Conservation (phyloP, 140 eudicot species). For the Ambrosia hybrid region DNA sequence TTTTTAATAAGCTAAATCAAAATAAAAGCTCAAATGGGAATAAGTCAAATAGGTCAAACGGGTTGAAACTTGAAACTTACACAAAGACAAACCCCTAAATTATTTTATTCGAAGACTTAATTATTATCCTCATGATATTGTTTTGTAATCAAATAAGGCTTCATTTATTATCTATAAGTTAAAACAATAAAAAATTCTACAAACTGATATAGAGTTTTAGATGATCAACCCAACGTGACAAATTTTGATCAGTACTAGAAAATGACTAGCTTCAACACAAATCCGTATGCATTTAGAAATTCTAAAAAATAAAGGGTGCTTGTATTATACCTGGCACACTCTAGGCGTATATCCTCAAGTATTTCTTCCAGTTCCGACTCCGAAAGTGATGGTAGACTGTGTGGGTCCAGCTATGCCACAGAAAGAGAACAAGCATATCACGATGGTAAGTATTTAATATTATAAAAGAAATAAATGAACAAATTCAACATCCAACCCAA, state of each 20-base stretch:
- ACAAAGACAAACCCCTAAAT: neutral
- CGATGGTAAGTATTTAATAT: neutral
- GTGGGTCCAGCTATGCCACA: constrained; percentile 57
- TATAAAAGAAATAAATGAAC: neutral
- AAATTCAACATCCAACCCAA: constrained; percentile 3
- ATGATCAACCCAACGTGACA: neutral
- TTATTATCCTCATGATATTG: neutral
- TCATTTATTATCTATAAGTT: neutral
- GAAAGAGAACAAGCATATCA: neutral
- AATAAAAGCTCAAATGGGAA: neutral
- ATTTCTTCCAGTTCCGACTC: constrained; percentile 77
- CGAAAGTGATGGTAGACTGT: constrained; percentile 51
- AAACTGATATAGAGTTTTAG: neutral
- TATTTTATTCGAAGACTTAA: neutral
- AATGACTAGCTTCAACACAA: neutral
- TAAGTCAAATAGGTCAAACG: neutral
- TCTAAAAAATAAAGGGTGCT: neutral
- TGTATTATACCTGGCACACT: constrained; percentile 73
- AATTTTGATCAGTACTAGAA: neutral
- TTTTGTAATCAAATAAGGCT: neutral
- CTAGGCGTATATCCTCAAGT: constrained; percentile 78
- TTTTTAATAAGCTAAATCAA: neutral
- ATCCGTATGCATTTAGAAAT: constrained; percentile 3
- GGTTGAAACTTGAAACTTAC: neutral
- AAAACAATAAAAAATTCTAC: neutral